Evolutionary conservation across 805 yeast genomes (phyloP).

Genomic region (Saccharomycopsis capsularis): DNA sequence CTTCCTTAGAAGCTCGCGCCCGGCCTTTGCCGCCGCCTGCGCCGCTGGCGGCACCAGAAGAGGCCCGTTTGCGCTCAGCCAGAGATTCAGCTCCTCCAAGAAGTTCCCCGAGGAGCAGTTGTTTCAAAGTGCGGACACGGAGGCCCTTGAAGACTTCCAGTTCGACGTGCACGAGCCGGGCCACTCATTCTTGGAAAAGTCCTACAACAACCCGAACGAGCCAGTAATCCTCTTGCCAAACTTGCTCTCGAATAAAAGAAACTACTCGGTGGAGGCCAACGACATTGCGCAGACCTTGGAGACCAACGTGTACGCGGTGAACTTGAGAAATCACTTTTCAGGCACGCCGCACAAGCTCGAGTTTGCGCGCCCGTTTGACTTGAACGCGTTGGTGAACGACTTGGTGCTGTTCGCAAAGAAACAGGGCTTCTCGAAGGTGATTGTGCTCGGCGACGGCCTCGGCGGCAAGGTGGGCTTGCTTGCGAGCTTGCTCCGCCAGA

Average conservation of each 20-base stretch:
- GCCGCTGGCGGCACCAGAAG: too few relatives aligned
- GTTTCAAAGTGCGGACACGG: not conserved
- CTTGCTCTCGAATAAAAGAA: constrained; percentile 7
- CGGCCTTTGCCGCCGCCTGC: too few relatives aligned
- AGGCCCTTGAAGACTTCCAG: constrained; percentile 2
- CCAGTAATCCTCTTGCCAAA: constrained; percentile 19
- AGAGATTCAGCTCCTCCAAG: not conserved
- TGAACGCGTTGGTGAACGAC: constrained; percentile 11
- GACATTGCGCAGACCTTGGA: constrained; percentile 19
- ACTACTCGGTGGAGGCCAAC: constrained; percentile 14
- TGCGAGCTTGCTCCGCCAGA: not conserved
- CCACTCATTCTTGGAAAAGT: constrained; percentile 19
- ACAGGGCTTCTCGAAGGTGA: constrained; percentile 8
- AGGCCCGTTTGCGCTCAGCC: too few relatives aligned
- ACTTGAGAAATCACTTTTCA: constrained; percentile 11
- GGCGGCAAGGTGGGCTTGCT: constrained; percentile 19
- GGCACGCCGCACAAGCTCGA: not conserved
- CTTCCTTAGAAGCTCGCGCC: too few relatives aligned
- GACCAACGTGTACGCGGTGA: constrained; percentile 16
- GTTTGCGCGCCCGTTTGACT: constrained; percentile 2
- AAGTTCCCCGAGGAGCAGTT: constrained; percentile 1
- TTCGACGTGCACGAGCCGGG: constrained; percentile 12
- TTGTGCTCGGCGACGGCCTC: constrained; percentile 19
- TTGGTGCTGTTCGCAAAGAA: constrained; percentile 10
- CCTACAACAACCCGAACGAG: constrained; percentile 19